Evolutionary conservation across 2,329 filamentous ascomycete genomes (phyloP), one percentile per base, ranked within the genome.

Genomic region (Curvularia lunata): DNA sequence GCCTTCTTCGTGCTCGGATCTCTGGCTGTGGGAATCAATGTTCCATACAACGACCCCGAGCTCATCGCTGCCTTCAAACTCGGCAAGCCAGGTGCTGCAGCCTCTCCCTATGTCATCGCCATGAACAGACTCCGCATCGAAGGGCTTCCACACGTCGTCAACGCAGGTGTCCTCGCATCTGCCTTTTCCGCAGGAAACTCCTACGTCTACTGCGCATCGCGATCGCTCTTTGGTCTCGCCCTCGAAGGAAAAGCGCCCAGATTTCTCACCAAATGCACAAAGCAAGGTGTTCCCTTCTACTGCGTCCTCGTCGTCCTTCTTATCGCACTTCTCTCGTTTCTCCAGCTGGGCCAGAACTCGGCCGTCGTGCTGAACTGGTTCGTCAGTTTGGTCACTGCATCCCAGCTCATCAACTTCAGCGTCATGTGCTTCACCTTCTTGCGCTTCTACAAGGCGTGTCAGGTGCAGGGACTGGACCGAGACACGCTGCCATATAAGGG

Each of bases 1-100:
- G 79, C 85, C 1, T 93, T 94, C 75, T 93, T 92, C 77, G 84
- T 91, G 38, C 83, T 92, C 1, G 90, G 90, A 1, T 86, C 89
- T 0, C 81, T 95, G 72, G 91, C 21, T 86, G 93, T 37, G 84
- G 80, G 80, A 10, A 81, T 91, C 1, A 89, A 89, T 73, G 82
- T 91, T 58, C 89, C 90, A 0, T 86, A 87, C 59, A 86, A 92
- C 63, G 86, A 93, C 65, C 65, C 79, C 1, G 81, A 82, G 7
- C 82, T 94, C 62, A 82, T 77, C 2, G 82, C 81, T 48, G 88
- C 87, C 0, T 90, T 90, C 67, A 76, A 77, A 1, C 78, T 82
- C 13, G 83, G 81, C 49, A 79, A 83, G 43, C 85, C 88, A 0
- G 88, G 88, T 42, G 90, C 90, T 1, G 90, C 89, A 3, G 84